These are phyloP conservation scores for Monosporascus ibericus DNA, from an alignment of 2,329 filamentous ascomycete genomes.

Conservation along the genomic window DNA sequence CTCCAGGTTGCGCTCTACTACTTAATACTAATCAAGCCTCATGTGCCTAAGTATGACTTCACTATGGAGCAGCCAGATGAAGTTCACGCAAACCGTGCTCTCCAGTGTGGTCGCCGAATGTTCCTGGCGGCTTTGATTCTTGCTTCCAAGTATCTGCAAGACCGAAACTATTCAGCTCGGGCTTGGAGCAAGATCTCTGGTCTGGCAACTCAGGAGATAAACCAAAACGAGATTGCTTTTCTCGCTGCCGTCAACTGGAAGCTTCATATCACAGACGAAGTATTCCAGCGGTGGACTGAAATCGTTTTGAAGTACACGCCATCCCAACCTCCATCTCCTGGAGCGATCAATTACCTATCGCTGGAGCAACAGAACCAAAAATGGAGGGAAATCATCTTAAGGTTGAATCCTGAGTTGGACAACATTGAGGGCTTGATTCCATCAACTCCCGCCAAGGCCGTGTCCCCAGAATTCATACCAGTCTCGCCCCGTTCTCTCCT, in stretches of 20 bases:
- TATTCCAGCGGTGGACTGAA: slow-evolving; percentile 91
- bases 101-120: slow-evolving; percentile 96
- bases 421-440: slow-evolving; percentile 50
- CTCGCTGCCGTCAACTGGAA: slow-evolving; percentile 88
- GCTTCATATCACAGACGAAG: slow-evolving; percentile 82
- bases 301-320: slow-evolving; percentile 83
- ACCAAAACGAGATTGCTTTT: slow-evolving; percentile 93
- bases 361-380: slow-evolving; percentile 43
- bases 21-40: slow-evolving; percentile 85
- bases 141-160: slow-evolving; percentile 95
- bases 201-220: slow-evolving; percentile 88
- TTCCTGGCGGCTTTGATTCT: slow-evolving; percentile 92
- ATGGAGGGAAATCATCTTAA: slow-evolving; percentile 54
- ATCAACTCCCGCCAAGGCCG: slow-evolving; percentile 21
- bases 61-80: slow-evolving; percentile 79
- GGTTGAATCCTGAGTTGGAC: slow-evolving; percentile 50
- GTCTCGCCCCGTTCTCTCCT: slow-evolving; percentile 38
- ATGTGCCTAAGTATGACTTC: slow-evolving; percentile 77
- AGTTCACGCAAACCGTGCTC: slow-evolving; percentile 64
- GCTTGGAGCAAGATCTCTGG: slow-evolving; percentile 99
- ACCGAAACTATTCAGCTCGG: slow-evolving; percentile 93
- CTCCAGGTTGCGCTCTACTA: slow-evolving; percentile 96
- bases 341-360: slow-evolving; percentile 32
- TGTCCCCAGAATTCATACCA: slow-evolving; percentile 29
- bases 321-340: slow-evolving; percentile 50